Evolutionary conservation across 441 rosid genomes (phyloP), one percentile per base, ranked within the genome.

Genomic region (Aquilaria agallochum): DNA sequence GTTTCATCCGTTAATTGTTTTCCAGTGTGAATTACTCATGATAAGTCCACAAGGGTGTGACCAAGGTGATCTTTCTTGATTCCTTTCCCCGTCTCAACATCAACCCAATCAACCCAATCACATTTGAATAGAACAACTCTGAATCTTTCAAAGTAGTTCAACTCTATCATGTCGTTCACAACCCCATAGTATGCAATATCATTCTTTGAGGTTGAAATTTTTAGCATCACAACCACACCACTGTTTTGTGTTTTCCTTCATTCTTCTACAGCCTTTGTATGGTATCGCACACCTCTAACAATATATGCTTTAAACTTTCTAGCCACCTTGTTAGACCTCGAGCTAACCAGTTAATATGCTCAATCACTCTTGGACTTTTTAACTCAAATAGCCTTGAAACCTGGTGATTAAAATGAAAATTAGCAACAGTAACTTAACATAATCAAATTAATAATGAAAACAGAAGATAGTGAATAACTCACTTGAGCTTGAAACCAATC

Each of bases 261-360:
- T 8, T 27, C 11, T 27, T 13, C 59, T 40, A 34, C 40, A 4
- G 40, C 40, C 40, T 55, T 47, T 15, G n/a, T 53, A 13, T 12
- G 67, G 30, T 53, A 53, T 42, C 67, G 27, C 7, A 13, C 9
- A 2, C 53, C 60, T 54, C 6, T 11, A 12, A 53, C 44, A 9
- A 63, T 54, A 54, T 63, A 63, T 30, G 44, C 45, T 20, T 31
- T 63, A 30, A 63, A 55, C 13, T 30, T 45, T 32, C 36, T 30
- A 1, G 45, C 60, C 2, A 63, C 13, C 5, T 11, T 20, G 55
- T 63, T 63, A 27, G 53, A 5, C 53, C 31, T 49, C 6, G 27
- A 27, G 59, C 44, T 54, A 63, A 13, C 51, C 52, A 63, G 12
- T 31, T 27, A 1, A 63, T n/a, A 63, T 30, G 8, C 0, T 63